Percentiles rank a stretch among this genome's conserved stretches.
Evolutionary conservation across 2,329 filamentous ascomycete genomes (phyloP).

Genomic region (Claviceps fusiformis): DNA sequence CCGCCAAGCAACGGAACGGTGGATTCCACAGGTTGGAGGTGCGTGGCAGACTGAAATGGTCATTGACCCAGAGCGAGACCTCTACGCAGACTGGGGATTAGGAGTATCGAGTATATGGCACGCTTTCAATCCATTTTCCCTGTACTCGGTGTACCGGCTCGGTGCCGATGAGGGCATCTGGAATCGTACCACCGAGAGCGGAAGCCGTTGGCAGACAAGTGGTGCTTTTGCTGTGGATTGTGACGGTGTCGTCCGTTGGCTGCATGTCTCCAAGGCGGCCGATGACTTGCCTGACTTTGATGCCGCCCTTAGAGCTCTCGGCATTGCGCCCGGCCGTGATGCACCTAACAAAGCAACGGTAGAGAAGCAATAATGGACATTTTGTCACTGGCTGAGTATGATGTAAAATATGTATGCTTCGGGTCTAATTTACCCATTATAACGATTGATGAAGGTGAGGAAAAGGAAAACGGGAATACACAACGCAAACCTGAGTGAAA

Average conservation of each 20-base stretch:
- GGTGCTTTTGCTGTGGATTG: conserved; percentile 44
- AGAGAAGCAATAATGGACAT: neutral
- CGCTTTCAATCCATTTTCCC: conserved; percentile 41
- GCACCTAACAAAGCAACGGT: neutral
- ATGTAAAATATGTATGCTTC: neutral
- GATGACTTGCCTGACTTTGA: conserved; percentile 19
- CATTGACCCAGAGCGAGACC: conserved; percentile 43
- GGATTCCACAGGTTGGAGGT: conserved; percentile 42
- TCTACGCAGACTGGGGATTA: conserved; percentile 54
- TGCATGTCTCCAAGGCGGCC: conserved; percentile 17
- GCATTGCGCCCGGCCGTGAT: conserved; percentile 4
- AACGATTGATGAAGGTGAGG: neutral
- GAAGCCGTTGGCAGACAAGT: conserved; percentile 53
- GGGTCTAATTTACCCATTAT: too few species aligned
- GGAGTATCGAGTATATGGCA: conserved; percentile 49
- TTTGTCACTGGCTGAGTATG: neutral
- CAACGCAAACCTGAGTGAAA: neutral
- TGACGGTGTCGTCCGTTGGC: conserved; percentile 18
- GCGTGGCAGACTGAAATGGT: conserved; percentile 45
- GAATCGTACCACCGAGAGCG: conserved; percentile 51
- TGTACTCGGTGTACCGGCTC: conserved; percentile 44
- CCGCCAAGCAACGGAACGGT: conserved; percentile 37
- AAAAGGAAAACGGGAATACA: too few species aligned
- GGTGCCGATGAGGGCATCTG: conserved; percentile 51
- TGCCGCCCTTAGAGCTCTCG: conserved; percentile 15